phyloP scores from a whole-genome alignment of 768 basidiomycete genomes.

The Tulasnella sp. region DNA sequence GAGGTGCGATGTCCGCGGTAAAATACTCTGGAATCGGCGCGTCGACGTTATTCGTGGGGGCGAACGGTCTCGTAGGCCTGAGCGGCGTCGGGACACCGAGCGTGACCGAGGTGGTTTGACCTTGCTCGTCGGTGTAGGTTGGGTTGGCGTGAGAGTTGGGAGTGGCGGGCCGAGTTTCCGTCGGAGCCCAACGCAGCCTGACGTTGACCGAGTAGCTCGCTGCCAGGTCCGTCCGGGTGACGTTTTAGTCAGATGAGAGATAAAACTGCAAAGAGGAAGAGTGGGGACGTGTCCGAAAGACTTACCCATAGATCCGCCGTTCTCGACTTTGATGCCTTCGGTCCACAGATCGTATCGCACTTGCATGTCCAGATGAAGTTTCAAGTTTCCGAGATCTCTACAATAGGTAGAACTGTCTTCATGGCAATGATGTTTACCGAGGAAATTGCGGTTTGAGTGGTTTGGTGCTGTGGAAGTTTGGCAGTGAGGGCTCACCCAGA shows the following conservation, averaged over 20 bases:
- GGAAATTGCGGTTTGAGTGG: no score
- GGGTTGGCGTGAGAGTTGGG: conserved; percentile 13
- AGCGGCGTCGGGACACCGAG: conserved; percentile 17
- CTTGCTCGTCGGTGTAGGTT: conserved; percentile 14
- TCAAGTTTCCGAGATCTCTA: conserved; percentile 71
- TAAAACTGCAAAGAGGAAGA: no score
- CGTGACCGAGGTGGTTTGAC: neutral
- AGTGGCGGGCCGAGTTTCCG: conserved; percentile 5
- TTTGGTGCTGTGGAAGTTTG: no score
- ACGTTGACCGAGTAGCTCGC: conserved; percentile 60
- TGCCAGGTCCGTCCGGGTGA: no score
- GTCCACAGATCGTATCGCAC: conserved; percentile 52
- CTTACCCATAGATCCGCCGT: no score
- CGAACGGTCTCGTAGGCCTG: conserved; percentile 14
- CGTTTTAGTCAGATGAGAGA: no score
- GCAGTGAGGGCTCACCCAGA: no score
- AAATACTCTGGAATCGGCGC: conserved; percentile 46
- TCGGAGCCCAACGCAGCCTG: conserved; percentile 51
- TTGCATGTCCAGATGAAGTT: conserved; percentile 61
- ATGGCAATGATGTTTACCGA: no score
- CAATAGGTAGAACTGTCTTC: neutral
- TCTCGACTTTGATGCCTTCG: conserved; percentile 39
- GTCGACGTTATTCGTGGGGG: neutral
- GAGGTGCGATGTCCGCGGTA: conserved; percentile 46
- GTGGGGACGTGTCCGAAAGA: no score